Evolutionary conservation across 208 protist species (phyloP).

Genomic region (Wallacemonas sp.): DNA sequence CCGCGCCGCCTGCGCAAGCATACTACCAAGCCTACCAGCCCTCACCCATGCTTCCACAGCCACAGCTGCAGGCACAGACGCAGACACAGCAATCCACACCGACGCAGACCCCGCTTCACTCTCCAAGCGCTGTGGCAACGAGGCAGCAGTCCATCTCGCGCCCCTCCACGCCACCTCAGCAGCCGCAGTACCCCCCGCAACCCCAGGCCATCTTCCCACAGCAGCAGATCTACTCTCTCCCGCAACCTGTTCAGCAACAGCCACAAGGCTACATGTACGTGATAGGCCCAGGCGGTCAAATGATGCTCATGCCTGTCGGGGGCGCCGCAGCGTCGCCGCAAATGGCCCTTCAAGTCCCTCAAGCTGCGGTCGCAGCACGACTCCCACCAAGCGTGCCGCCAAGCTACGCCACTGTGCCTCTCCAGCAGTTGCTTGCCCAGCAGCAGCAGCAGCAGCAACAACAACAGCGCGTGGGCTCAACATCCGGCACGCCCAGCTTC

Average conservation of each 20-base stretch:
- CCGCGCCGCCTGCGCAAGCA: no score
- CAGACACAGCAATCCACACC: constrained; percentile 14
- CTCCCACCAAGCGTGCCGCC: constrained; percentile 1
- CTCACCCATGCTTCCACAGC: constrained; percentile 16
- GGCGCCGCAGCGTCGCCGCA: constrained; percentile 6
- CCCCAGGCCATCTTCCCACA: constrained; percentile 9
- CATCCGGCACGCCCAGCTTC: not conserved
- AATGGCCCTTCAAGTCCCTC: constrained; percentile 13
- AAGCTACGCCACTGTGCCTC: not conserved
- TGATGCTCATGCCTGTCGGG: constrained; percentile 34
- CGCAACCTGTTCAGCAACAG: not conserved
- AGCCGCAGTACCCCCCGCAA: constrained; percentile 25
- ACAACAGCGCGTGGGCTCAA: constrained; percentile 5
- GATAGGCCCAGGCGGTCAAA: constrained; percentile 33
- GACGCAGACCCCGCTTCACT: constrained; percentile 11
- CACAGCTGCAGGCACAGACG: constrained; percentile 10
- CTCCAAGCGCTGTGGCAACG: no score
- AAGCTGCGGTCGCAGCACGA: constrained; percentile 17
- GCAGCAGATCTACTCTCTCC: constrained; percentile 9
- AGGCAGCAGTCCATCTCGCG: no score
- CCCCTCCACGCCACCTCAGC: no score
- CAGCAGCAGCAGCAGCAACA: constrained; percentile 20
- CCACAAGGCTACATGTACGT: constrained; percentile 28
- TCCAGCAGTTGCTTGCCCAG: constrained; percentile 2
- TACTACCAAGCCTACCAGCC: constrained; percentile 20